Evolutionary conservation across 1,139 yeast species (phyloP).

Genomic region (Tardiomyces blankii): DNA sequence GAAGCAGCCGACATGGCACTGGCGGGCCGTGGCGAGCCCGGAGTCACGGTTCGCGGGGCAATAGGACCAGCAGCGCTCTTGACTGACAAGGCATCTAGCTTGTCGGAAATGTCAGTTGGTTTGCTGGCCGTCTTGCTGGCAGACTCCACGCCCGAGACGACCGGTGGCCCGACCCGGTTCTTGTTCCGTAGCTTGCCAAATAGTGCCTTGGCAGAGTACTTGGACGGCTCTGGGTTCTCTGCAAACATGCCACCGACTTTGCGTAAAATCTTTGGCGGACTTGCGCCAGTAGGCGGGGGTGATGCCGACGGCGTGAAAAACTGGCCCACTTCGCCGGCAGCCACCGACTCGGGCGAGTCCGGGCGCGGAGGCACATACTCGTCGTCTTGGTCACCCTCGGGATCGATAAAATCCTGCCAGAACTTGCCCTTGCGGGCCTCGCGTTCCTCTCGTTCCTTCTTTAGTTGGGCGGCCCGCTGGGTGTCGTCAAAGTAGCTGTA

Average conservation of each 20-base stretch:
- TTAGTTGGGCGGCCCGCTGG: slow-evolving; percentile 8
- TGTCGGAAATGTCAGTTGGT: too few species aligned
- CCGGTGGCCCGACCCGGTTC: not conserved
- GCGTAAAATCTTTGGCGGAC: not conserved
- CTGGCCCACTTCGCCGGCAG: not conserved
- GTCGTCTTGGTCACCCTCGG: slow-evolving; percentile 12
- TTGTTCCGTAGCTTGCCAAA: slow-evolving; percentile 8
- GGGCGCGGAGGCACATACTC: slow-evolving; percentile 6
- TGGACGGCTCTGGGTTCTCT: slow-evolving; percentile 8
- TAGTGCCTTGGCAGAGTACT: slow-evolving; percentile 15
- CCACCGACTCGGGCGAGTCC: not conserved
- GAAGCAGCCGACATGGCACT: too few species aligned
- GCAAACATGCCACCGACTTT: slow-evolving; percentile 2
- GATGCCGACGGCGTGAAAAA: slow-evolving; percentile 1
- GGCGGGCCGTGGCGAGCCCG: not conserved
- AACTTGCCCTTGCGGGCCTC: slow-evolving; percentile 6
- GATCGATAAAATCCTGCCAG: slow-evolving; percentile 14
- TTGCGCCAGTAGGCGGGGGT: not conserved
- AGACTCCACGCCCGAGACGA: too few species aligned
- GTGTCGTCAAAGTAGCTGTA: slow-evolving; percentile 11
- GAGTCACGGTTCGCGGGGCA: too few species aligned
- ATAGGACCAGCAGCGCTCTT: too few species aligned
- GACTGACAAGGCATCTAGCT: too few species aligned
- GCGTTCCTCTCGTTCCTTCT: slow-evolving; percentile 6
- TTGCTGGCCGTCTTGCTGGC: too few species aligned